Conservation (phyloP, 805 yeast species). For the Saccharomycodes ludwigii region DNA sequence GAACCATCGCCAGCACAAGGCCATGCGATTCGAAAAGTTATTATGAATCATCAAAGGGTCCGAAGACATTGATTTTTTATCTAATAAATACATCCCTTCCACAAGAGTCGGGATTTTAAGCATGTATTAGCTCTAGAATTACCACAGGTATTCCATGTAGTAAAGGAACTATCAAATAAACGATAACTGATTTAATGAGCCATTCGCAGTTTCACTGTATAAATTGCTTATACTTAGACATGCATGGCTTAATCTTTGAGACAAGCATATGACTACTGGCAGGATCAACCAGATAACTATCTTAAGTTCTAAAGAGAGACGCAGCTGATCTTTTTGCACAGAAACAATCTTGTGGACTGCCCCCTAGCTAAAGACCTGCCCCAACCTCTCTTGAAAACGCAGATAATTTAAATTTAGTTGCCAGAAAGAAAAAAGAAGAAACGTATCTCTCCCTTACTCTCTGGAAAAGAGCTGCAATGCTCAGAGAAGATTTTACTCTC, state of each 20-base stretch:
- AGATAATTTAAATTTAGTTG: conserved; percentile 10
- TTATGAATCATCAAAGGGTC: conserved; percentile 33
- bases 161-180: conserved; percentile 35
- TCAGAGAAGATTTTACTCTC: conserved; percentile 11
- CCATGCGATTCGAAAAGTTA: conserved; percentile 32
- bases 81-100: conserved; percentile 33
- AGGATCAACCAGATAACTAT: conserved; percentile 36
- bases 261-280: conserved; percentile 42
- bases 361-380: neutral
- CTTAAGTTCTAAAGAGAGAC: conserved; percentile 8
- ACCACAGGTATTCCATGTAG: conserved; percentile 37
- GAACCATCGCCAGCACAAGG: conserved; percentile 35
- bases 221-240: conserved; percentile 37
- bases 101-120: conserved; percentile 29
- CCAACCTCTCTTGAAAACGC: conserved; percentile 5
- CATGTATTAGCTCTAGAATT: conserved; percentile 39
- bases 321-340: too few relatives aligned
- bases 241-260: conserved; percentile 39
- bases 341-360: conserved; percentile 1
- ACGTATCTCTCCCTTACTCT: too few relatives aligned
- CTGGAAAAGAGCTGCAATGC: conserved; percentile 6
- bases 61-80: conserved; percentile 34
- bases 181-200: conserved; percentile 39
- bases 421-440: too few relatives aligned
- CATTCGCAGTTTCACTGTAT: conserved; percentile 39